Percentiles rank a stretch among this genome's conserved stretches.
Conservation (phyloP, 1,139 yeast genomes). For the Pichia sp. region DNA sequence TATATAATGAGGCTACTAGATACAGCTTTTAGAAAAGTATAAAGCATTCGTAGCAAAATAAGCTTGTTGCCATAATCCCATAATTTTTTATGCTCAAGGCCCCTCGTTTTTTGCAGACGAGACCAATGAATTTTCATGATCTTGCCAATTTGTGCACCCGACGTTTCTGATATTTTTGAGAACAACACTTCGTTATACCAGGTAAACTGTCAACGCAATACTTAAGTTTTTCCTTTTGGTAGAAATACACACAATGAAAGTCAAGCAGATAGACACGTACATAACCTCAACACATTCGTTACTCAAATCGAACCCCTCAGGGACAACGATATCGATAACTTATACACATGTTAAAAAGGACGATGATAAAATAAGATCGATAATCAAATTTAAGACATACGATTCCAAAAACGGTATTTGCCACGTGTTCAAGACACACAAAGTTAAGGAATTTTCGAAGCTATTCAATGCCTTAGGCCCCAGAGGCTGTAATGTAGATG, state of each 20-base stretch:
- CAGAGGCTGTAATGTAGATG: slow-evolving; percentile 43
- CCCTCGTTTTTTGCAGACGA: neutral
- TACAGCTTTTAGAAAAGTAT: neutral
- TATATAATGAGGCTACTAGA: neutral
- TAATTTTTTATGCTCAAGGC: neutral
- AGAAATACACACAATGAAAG: slow-evolving; percentile 13
- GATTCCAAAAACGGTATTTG: slow-evolving; percentile 70
- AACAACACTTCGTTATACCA: too few species aligned
- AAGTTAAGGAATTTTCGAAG: slow-evolving; percentile 74
- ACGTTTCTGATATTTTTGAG: too few species aligned
- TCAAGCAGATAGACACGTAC: slow-evolving; percentile 46
- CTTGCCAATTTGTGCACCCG: neutral
- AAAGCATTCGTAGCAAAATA: too few species aligned
- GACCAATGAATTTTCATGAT: neutral
- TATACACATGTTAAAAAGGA: slow-evolving; percentile 32
- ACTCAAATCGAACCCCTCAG: slow-evolving; percentile 46
- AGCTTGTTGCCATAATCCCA: neutral
- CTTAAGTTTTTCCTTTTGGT: too few species aligned
- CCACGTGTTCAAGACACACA: slow-evolving; percentile 57
- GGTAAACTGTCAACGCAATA: too few species aligned
- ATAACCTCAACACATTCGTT: slow-evolving; percentile 45
- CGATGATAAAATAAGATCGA: slow-evolving; percentile 19
- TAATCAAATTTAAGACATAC: slow-evolving; percentile 61
- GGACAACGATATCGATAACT: slow-evolving; percentile 45
- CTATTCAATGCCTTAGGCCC: slow-evolving; percentile 84